Base-by-base conservation (phyloP, 768 basidiomycete species). In the Leucocoprinus birnbaumii region DNA sequence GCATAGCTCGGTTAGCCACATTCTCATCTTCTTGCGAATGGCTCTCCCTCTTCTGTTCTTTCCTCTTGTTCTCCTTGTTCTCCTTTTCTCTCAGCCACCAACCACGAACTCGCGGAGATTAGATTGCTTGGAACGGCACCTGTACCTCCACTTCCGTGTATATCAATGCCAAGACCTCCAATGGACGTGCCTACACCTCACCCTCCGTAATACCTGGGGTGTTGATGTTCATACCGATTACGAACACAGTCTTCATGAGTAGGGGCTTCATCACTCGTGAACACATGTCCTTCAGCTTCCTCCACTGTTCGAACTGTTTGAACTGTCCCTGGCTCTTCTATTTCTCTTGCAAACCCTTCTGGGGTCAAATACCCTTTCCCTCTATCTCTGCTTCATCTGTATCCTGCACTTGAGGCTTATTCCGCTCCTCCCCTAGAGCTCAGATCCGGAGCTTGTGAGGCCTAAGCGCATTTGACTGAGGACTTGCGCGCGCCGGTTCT, bases 131-230 rank as follows among this genome's bases (percentile, higher is more conserved):
- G 10, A 2, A 18, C 24, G 7, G 14, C 40, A 3, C 26, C 14
- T 42, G 37, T 46, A 16, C 44, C 52, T 10, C 52, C 52, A 46
- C 35, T 37, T 9, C 52, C 54, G 0, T 55, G 49, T 34, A 34
- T 55, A n/a, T 27, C 47, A 7, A 55, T 55, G 54, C 54, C 47
- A 6, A 47, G 47, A 31, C 54, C 54, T 22, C 54, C 54, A 2
- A 8, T 46, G 11, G 21, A 43, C 21, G 44, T 49, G 47, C 48
- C 54, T 14, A 11, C 11, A 14, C 47, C 54, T 9, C 27, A 31
- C 5, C 5, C 11, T 31, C 31, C 31, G 5, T 11, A 31, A 31
- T 31, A n/a, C n/a, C n/a, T 11, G 31, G 31, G 31, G 31, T 55
- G 35, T n/a, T 45, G 5, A 54, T 54, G 53, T 46, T 46, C 14